Evolutionary conservation across 345 rosid genomes (phyloP), one percentile per base, ranked within the genome.

Genomic region (Boechera stricta): DNA sequence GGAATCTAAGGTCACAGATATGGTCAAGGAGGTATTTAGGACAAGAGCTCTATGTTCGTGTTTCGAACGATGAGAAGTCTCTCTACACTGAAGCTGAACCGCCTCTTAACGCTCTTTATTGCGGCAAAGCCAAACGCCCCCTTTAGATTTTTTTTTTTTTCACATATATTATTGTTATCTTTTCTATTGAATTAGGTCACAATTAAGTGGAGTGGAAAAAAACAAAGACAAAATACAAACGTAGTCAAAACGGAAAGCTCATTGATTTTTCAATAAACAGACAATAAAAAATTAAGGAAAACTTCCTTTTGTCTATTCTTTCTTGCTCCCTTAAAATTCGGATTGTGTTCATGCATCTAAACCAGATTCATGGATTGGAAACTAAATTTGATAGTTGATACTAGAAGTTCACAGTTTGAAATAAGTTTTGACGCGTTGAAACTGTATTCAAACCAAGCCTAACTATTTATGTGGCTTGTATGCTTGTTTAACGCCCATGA

Each of bases 1-100:
- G 98, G 96, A 92, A 92, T 76, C 83, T 89, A 80, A 86, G 95
- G 86, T 89, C 95, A 3, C 97, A 90, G 65, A 78, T 81, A 33
- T 92, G 97, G 97, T 33, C 84, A 1, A 82, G 85, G 53, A 67
- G 88, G 62, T 89, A 94, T 72, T 73, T 92, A 24, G 97, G 98
- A 24, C 92, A 92, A 78, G 87, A 94, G 75, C 45, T 88, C 42
- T 92, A 89, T 60, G 56, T 92, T 41, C 78, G 90, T 82, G 97
- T 92, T 68, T 89, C 87, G 95, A 88, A 84, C 72, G 38, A 88
- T 21, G 92, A 71, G 69, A 62, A 67, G 49, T 81, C 82, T 45
- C 76, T 53, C 7, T 84, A 35, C 75, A 84, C 87, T 29, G 87
- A 84, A 67, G 28, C 72, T 29, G 80, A 82, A 0, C 75, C 80